These are phyloP conservation scores for Protomyces inouyei DNA, from an alignment of 1,139 yeast genomes.

Conservation along the genomic window DNA sequence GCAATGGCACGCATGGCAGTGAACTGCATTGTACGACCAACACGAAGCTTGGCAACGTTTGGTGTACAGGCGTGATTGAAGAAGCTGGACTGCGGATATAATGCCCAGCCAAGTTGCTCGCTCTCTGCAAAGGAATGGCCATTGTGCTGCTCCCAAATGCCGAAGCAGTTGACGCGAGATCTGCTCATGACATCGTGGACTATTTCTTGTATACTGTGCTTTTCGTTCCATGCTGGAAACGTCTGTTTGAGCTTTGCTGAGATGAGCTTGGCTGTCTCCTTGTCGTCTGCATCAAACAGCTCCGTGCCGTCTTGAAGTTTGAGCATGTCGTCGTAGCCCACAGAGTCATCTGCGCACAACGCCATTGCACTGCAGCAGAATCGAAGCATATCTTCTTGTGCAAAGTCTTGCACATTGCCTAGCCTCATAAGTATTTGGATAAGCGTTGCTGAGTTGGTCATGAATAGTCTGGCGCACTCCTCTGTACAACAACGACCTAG, in stretches of 20 bases:
- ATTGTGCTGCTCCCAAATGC: constrained; percentile 54
- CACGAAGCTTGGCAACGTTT: constrained; percentile 44
- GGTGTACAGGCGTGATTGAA: constrained; percentile 64
- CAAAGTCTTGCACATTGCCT: neutral
- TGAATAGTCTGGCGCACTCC: neutral
- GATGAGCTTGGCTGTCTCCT: constrained; percentile 32
- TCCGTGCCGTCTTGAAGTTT: constrained; percentile 40
- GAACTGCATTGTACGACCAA: constrained; percentile 38
- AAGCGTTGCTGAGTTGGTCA: neutral
- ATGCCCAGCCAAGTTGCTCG: constrained; percentile 64
- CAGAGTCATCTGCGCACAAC: constrained; percentile 39
- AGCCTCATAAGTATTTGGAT: neutral
- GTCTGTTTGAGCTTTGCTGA: constrained; percentile 35
- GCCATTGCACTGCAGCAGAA: constrained; percentile 54
- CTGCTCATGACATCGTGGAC: constrained; percentile 54
- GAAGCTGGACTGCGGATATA: constrained; percentile 63
- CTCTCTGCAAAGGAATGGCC: constrained; percentile 40
- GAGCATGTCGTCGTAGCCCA: constrained; percentile 38
- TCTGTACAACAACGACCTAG: neutral
- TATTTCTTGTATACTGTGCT: neutral
- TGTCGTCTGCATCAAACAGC: constrained; percentile 35
- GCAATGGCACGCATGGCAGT: constrained; percentile 4
- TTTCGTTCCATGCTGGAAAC: neutral
- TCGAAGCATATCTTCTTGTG: constrained; percentile 46
- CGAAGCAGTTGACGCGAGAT: constrained; percentile 70